Evolutionary conservation across 2,329 filamentous ascomycete genomes (phyloP).

Genomic region (Aspergillus pseudotamarii): DNA sequence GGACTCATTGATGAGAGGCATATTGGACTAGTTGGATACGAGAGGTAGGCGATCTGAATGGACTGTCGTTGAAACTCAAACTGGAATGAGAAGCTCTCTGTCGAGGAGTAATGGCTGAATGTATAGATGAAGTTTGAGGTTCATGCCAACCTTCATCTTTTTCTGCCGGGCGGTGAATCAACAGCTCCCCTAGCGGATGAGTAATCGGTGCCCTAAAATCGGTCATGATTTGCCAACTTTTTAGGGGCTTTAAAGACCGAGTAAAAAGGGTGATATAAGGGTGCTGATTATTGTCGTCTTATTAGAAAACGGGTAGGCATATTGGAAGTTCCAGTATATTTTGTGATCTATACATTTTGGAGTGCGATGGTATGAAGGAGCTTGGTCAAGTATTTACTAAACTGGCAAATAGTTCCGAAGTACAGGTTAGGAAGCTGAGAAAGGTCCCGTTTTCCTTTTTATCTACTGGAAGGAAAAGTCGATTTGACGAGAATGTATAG

Average conservation of each 20-base stretch:
- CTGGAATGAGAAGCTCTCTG: background rate
- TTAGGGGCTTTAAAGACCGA: background rate
- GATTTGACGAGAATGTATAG: background rate
- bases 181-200: background rate
- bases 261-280: background rate
- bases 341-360: background rate
- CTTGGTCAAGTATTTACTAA: background rate
- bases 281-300: background rate
- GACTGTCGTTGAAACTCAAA: background rate
- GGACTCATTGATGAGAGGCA: constrained; percentile 69
- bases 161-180: constrained; percentile 5
- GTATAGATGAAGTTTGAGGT: background rate
- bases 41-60: no score
- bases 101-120: background rate
- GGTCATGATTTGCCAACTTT: background rate
- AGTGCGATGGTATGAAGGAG: background rate
- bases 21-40: constrained; percentile 36
- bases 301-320: background rate
- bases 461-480: background rate
- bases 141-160: background rate
- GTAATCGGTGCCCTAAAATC: background rate
- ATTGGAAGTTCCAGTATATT: background rate
- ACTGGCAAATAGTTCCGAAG: background rate
- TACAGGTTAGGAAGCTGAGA: background rate
- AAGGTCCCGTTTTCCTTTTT: background rate